Base-by-base conservation (phyloP, 192 early-diverging fungal species). In the Coemansia sp. region DNA sequence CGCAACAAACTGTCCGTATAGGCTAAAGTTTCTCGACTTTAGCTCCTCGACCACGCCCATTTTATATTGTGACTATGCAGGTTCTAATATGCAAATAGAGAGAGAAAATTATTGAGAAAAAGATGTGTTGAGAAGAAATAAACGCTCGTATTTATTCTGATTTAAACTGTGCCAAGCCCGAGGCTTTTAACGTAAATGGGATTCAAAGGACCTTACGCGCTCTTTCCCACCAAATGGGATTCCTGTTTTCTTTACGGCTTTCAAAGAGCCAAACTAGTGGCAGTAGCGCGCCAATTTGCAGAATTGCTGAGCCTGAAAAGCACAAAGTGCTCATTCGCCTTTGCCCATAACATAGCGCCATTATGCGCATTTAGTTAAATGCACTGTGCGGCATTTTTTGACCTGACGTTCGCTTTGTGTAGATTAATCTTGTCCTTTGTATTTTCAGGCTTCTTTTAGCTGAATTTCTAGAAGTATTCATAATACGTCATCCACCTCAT, bases 11-110 rank as follows among this genome's bases (percentile, higher is more conserved):
- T 80, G 78, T 7, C 78, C 78, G 43, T 80, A 80, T 11, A 80
- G 59, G 24, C 72, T 74, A 60, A 74, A 80, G 58, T 80, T 80
- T 27, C 72, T 68, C 24, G 71, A 68, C 35, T 67, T 74, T 26
- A 80, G 62, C 57, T 80, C 72, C 37, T 80, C 65, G 12, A 68
- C 78, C 52, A 80, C 70, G 29, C 68, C 69, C 78, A 80, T 80
- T 62, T 62, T 61, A 20, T 10, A 24, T 16, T 24, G 52, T 18
- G 12, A 45, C 14, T 43, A 56, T 50, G 18, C 18, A 14, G 54
- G 38, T 32, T 39, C 24, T 49, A 8, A 61, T n/a, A 27, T 35
- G n/a, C 12, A 45, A 45, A 10, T 50, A 54, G 22, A 56, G 43
- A 27, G 38, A 62, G 24, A 20, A 16, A 35, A 58, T 55, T 23